These are phyloP conservation scores for Phytopythium chamaehyphon DNA, from an alignment of 352 stramenopile genomes.

Conservation along the genomic window DNA sequence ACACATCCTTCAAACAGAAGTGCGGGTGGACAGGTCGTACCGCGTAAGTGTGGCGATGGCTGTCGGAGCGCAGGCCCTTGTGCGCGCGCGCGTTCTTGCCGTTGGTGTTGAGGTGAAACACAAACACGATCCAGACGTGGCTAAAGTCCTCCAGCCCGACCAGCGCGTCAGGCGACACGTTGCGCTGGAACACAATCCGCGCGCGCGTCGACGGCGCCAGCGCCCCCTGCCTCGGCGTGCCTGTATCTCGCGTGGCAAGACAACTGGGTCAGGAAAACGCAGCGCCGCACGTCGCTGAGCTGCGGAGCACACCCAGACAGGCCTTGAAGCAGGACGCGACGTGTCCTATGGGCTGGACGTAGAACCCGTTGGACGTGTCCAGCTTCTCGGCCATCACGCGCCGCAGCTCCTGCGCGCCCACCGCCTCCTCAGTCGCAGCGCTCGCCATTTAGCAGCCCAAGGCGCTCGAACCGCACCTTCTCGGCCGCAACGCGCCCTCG, in stretches of 20 bases:
- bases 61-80: constrained; percentile 57
- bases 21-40: constrained; percentile 6
- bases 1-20: background rate
- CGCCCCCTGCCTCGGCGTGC: constrained; percentile 80
- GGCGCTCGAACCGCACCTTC: constrained; percentile 23
- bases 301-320: constrained; percentile 34
- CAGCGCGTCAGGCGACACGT: constrained; percentile 73
- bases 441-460: background rate
- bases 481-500: constrained; percentile 61
- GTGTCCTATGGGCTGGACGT: constrained; percentile 71
- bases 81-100: constrained; percentile 71
- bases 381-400: constrained; percentile 72
- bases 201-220: constrained; percentile 68
- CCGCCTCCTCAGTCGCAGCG: constrained; percentile 3
- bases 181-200: constrained; percentile 75
- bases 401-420: constrained; percentile 43
- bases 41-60: constrained; percentile 69
- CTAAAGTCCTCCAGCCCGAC: constrained; percentile 72
- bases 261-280: background rate
- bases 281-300: background rate
- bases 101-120: constrained; percentile 91
- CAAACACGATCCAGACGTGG: constrained; percentile 88
- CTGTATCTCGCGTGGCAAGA: constrained; percentile 15
- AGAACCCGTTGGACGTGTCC: constrained; percentile 69
- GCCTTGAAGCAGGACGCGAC: constrained; percentile 78